phyloP scores from a whole-genome alignment of 805 yeast species.

The Kodamaea fukazawae region DNA sequence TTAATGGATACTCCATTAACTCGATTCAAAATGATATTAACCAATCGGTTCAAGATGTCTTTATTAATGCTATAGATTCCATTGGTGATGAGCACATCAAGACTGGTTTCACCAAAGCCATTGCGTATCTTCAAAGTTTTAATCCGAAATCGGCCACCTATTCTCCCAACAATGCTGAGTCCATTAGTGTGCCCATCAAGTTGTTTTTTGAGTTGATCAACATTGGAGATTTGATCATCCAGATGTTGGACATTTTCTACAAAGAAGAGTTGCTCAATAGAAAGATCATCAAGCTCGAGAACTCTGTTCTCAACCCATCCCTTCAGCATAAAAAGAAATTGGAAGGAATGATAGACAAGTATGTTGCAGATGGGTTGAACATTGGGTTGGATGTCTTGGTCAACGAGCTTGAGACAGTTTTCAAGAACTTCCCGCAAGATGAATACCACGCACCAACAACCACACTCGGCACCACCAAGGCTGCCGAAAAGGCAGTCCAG shows the following conservation, averaged over 20 bases:
- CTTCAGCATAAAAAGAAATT: slow-evolving; percentile 77
- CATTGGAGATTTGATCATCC: slow-evolving; percentile 87
- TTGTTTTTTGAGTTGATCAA: slow-evolving; percentile 89
- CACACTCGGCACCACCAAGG: slow-evolving; percentile 46
- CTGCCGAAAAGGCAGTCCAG: slow-evolving; percentile 61
- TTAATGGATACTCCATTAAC: slow-evolving; percentile 34
- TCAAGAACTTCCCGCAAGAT: slow-evolving; percentile 52
- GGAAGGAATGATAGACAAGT: slow-evolving; percentile 78
- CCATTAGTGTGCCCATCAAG: slow-evolving; percentile 75
- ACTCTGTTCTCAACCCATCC: slow-evolving; percentile 74
- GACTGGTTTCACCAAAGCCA: slow-evolving; percentile 81
- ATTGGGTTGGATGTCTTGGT: slow-evolving; percentile 88
- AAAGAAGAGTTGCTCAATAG: slow-evolving; percentile 71
- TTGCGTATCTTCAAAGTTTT: slow-evolving; percentile 64
- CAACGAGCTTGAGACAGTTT: slow-evolving; percentile 69
- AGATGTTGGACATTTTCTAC: slow-evolving; percentile 88
- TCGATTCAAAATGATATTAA: slow-evolving; percentile 31
- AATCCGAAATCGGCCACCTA: slow-evolving; percentile 50
- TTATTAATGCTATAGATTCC: slow-evolving; percentile 59
- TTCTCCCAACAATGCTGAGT: slow-evolving; percentile 24
- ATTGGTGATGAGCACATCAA: slow-evolving; percentile 75
- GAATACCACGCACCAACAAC: slow-evolving; percentile 47
- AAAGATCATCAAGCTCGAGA: slow-evolving; percentile 61
- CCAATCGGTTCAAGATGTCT: slow-evolving; percentile 55
- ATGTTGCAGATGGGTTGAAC: slow-evolving; percentile 89